A percentile compares a stretch with the other conserved stretches of the same genome.
phyloP scores from a whole-genome alignment of 495 filamentous ascomycete species.

The Penicillium simplicissimum region DNA sequence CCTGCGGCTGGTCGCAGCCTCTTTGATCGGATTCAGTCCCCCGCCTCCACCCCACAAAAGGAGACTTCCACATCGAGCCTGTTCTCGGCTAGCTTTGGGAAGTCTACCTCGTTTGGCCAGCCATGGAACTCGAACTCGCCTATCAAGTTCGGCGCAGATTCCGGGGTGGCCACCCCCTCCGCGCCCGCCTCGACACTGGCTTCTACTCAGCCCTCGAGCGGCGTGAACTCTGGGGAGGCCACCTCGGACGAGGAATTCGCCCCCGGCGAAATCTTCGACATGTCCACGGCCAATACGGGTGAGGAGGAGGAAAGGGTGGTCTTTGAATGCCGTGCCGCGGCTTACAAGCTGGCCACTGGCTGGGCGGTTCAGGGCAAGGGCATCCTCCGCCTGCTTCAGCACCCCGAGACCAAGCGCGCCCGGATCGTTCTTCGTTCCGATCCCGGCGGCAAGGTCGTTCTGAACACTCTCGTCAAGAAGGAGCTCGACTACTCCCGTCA shows the following conservation, averaged over 20 bases:
- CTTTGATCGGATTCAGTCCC: conserved; percentile 57
- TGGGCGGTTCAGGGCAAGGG: conserved; percentile 67
- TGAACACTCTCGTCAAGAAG: conserved; percentile 65
- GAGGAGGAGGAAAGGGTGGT: conserved; percentile 70
- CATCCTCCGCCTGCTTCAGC: conserved; percentile 63
- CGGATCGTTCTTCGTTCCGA: conserved; percentile 69
- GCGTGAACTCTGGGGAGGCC: conserved; percentile 55
- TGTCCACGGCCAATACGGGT: conserved; percentile 61
- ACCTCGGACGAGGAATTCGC: conserved; percentile 56
- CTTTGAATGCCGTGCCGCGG: conserved; percentile 64
- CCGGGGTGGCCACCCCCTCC: conserved; percentile 31
- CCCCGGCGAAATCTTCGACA: conserved; percentile 55
- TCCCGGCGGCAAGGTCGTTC: conserved; percentile 64
- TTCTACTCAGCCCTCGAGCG: conserved; percentile 34
- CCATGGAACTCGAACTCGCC: conserved; percentile 53
- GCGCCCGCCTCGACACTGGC: conserved; percentile 34
- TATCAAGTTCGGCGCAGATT: conserved; percentile 45
- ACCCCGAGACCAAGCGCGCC: conserved; percentile 60
- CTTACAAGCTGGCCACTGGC: conserved; percentile 48
- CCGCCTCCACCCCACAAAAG: conserved; percentile 24
- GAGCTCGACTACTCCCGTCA: conserved; percentile 56
- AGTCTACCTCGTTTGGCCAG: neutral
- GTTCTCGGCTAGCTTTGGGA: conserved; percentile 20
- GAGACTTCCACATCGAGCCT: conserved; percentile 24
- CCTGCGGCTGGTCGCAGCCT: conserved; percentile 49